Evolutionary conservation across 345 rosid species (phyloP), one percentile per base, ranked within the genome.

Genomic region (Tarenaya hassleriana): DNA sequence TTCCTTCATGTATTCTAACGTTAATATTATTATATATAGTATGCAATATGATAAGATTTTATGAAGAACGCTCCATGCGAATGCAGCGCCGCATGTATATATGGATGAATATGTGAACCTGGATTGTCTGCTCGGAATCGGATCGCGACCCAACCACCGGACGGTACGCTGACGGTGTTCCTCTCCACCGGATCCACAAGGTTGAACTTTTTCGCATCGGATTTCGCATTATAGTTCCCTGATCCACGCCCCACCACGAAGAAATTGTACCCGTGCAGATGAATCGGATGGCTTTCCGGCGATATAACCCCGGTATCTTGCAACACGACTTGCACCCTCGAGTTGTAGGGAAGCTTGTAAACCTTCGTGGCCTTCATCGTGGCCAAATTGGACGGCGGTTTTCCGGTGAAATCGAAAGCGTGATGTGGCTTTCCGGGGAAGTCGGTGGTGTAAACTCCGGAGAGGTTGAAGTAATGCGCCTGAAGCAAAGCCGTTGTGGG

Each of bases 171-270:
- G 0, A 80, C 42, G 1, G 98, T 91, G 66, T 91, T 91, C 62
- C 98, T 78, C 76, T 91, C 96, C 21, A 87, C 95, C 1, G 98
- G 98, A 59, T 91, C 98, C 38, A 77, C 73, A 1, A 91, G 92
- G 52, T 84, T 87, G 63, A 87, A 91, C 2, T 68, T 79, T 41
- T 77, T 75, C 0, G 87, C 70, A 55, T 87, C 89, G 18, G 34
- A 66, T 12, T 69, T 48, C 0, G 78, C 67, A 51, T 84, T 58
- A 53, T 77, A 91, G 29, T 82, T 91, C 12, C 98, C 95, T 12
- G 73, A 3, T 24, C 98, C 96, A 5, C 84, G 52, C 18, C 98
- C 98, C 19, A 91, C 88, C 39, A 39, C 80, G 48, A 77, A 91
- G 74, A 91, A 87, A 46, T 84, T 87, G 71, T 71, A 84, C 10